These are phyloP conservation scores for Raffaelea albimanens DNA, from an alignment of 2,329 filamentous ascomycete genomes.

Conservation along the genomic window DNA sequence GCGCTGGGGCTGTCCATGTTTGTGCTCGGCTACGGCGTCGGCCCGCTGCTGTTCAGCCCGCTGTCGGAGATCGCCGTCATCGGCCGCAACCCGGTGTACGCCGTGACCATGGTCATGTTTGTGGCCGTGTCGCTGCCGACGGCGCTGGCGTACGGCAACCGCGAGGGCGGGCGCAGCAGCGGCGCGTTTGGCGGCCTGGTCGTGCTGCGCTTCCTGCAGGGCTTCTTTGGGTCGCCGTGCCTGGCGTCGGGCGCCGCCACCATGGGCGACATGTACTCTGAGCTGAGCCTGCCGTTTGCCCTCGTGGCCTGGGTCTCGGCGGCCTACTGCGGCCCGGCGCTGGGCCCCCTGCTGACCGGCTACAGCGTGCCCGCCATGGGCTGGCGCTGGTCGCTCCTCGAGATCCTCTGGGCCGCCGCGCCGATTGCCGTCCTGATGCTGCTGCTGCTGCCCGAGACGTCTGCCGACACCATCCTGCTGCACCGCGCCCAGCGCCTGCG, in stretches of 20 bases:
- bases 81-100: conserved; percentile 19
- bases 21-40: conserved; percentile 47
- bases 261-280: conserved; percentile 53
- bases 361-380: conserved; percentile 21
- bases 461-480: conserved; percentile 40
- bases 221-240: conserved; percentile 52
- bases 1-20: conserved; percentile 46
- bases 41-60: conserved; percentile 48
- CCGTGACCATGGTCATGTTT: conserved; percentile 12
- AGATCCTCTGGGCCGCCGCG: conserved; percentile 18
- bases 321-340: conserved; percentile 37
- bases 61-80: conserved; percentile 27
- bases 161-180: conserved; percentile 7
- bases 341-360: conserved; percentile 40
- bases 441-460: conserved; percentile 25
- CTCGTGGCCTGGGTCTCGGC: conserved; percentile 66
- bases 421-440: conserved; percentile 33
- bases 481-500: conserved; percentile 42
- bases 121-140: conserved; percentile 30
- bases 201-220: conserved; percentile 60
- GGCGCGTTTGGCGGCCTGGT: conserved; percentile 48
- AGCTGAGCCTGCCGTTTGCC: conserved; percentile 55
- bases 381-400: conserved; percentile 25
- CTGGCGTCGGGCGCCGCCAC: conserved; percentile 54
- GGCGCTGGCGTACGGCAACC: conserved; percentile 21